Evolutionary conservation across 306 rosid genomes (phyloP).

Genomic region (Alnus glutinosa): DNA sequence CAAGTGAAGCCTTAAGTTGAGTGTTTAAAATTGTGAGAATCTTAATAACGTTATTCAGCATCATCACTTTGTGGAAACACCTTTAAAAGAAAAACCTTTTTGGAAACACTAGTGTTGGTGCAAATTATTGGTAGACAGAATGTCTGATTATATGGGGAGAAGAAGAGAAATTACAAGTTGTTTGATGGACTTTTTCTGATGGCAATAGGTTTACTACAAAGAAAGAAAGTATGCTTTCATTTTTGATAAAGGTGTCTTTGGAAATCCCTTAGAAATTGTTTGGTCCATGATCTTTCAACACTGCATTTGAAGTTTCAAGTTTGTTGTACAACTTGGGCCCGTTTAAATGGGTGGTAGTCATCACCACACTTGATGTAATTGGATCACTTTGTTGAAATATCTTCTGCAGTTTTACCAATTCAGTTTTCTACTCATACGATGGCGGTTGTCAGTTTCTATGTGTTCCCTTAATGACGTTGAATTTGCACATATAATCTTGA

Average conservation of each 20-base stretch:
- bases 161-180: not conserved
- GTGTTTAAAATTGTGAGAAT: not conserved
- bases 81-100: not conserved
- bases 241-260: not conserved
- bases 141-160: not conserved
- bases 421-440: not conserved
- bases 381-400: not conserved
- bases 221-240: not conserved
- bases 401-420: not conserved
- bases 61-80: not conserved
- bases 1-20: not conserved
- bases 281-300: not conserved
- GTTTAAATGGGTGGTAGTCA: conserved; percentile 17
- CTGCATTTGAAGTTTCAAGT: not conserved
- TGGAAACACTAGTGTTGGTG: not conserved
- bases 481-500: conserved; percentile 1
- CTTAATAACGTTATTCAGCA: not conserved
- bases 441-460: not conserved
- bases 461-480: conserved; percentile 14
- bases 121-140: not conserved
- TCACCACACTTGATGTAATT: not conserved
- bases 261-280: not conserved
- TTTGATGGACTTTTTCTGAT: not conserved
- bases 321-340: conserved; percentile 2
- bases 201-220: not conserved